phyloP scores from a whole-genome alignment of 371 early-diverging fungal genomes.

The Mucor sp. region DNA sequence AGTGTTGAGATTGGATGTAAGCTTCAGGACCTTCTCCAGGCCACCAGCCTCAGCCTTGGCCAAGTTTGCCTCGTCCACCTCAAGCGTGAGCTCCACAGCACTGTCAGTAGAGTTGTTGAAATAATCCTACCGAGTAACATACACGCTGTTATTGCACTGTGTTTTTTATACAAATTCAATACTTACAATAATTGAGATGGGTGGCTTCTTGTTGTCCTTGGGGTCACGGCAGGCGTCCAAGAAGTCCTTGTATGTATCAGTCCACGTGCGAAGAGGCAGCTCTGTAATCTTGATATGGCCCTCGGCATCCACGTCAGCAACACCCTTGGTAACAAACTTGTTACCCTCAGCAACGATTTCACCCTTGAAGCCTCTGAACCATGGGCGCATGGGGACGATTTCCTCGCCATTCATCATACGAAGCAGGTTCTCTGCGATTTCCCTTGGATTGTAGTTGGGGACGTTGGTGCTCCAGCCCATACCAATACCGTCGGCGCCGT shows the following conservation, averaged over 20 bases:
- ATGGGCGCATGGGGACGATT: constrained; percentile 86
- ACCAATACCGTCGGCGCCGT: constrained; percentile 99
- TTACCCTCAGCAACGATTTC: constrained; percentile 59
- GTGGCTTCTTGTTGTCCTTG: constrained; percentile 39
- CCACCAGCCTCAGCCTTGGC: constrained; percentile 75
- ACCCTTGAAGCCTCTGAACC: constrained; percentile 97
- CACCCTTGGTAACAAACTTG: constrained; percentile 79
- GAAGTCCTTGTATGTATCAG: constrained; percentile 91
- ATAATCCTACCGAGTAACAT: constrained; percentile 57
- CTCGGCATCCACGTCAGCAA: constrained; percentile 70
- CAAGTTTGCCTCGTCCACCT: constrained; percentile 72
- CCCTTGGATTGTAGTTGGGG: constrained; percentile 92
- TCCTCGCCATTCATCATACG: constrained; percentile 84
- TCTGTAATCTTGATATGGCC: constrained; percentile 90
- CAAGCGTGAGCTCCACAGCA: constrained; percentile 85
- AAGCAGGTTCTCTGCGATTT: constrained; percentile 91
- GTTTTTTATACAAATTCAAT: not conserved
- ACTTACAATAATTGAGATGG: constrained; percentile 21
- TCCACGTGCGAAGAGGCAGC: constrained; percentile 96
- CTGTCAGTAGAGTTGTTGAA: constrained; percentile 84
- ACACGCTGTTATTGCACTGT: not conserved
- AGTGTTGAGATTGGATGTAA: constrained; percentile 72
- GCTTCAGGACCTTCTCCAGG: constrained; percentile 84
- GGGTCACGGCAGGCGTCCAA: constrained; percentile 66
- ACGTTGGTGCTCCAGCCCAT: constrained; percentile 92